Evolutionary conservation across 495 filamentous ascomycete genomes (phyloP), one percentile per base, ranked within the genome.

Genomic region (Trichoderma orchidacearum): DNA sequence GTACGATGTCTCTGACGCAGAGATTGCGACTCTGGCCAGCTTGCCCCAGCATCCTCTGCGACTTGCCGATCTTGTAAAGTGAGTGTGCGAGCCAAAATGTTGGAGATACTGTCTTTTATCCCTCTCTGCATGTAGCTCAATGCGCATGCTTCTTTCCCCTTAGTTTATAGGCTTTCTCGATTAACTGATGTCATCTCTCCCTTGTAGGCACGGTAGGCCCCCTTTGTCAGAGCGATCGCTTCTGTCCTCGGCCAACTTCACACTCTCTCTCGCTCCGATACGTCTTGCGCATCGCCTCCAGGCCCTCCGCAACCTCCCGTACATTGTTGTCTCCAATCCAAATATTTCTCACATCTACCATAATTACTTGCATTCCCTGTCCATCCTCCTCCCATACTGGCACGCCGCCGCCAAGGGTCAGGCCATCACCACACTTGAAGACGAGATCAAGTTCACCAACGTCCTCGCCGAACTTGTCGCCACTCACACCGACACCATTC

Each of bases 251-350:
- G 93, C 93, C 52, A 95, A 96, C 69, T 96, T 95, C 75, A 93
- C 93, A 30, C 86, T 96, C 52, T 89, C 86, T 41, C 83, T 96
- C 34, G 84, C 96, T 30, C 93, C 93, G 15, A 85, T 91, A 56
- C 88, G 93, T n/a, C 81, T 98, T 15, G 94, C 93, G 3, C 90
- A 93, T 63, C 89, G 93, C 34, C 93, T 97, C 50, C 85, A 95
- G 68, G 86, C 87, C 1, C 72, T 98, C 12, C 84, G 92, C 56
- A 95, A 95, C 70, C 81, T 98, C 3, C 94, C 93, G 1, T 98
- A 87, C 70, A 98, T 98, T 63, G 91, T 98, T 48, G 93, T 98
- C 17, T 90, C 92, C 0, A 97, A 97, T 67, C 87, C 90, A 1
- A 86, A 95, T 64, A 88, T 97, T 54, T 84, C 85, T 30, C 83